Evolutionary conservation across 2,329 filamentous ascomycete species (phyloP).

Genomic region (Xylariales sp.): DNA sequence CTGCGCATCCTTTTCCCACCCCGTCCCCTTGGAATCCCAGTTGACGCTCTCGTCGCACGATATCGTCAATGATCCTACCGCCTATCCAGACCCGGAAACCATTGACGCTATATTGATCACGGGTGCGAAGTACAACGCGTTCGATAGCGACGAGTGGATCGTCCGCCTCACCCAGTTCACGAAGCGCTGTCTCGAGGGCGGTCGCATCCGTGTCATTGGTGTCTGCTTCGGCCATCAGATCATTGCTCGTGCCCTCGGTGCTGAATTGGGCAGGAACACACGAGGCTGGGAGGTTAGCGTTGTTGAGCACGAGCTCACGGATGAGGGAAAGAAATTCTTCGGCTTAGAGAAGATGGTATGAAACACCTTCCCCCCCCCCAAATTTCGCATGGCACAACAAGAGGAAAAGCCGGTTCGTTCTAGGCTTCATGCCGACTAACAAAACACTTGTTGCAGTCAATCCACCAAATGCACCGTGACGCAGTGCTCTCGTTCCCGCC

Average conservation of each 20-base stretch:
- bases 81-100: constrained; percentile 78
- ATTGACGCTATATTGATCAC: constrained; percentile 87
- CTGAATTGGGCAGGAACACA: constrained; percentile 73
- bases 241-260: constrained; percentile 76
- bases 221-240: constrained; percentile 93
- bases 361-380: constrained; percentile 29
- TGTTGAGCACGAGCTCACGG: constrained; percentile 73
- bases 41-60: constrained; percentile 75
- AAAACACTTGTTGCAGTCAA: constrained; percentile 58
- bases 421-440: constrained; percentile 22
- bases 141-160: constrained; percentile 81
- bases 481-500: constrained; percentile 73
- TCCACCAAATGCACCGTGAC: constrained; percentile 91
- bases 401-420: not conserved
- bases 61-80: constrained; percentile 70
- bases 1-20: constrained; percentile 59
- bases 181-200: constrained; percentile 66
- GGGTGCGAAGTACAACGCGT: constrained; percentile 79
- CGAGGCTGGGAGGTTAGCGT: constrained; percentile 87
- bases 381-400: constrained; percentile 3
- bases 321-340: constrained; percentile 78
- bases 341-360: constrained; percentile 68
- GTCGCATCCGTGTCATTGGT: constrained; percentile 77
- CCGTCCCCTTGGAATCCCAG: constrained; percentile 55
- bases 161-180: constrained; percentile 77